These are phyloP conservation scores for Lolium rigidum DNA, from an alignment of 176 grass and related monocot species.

Conservation along the genomic window DNA sequence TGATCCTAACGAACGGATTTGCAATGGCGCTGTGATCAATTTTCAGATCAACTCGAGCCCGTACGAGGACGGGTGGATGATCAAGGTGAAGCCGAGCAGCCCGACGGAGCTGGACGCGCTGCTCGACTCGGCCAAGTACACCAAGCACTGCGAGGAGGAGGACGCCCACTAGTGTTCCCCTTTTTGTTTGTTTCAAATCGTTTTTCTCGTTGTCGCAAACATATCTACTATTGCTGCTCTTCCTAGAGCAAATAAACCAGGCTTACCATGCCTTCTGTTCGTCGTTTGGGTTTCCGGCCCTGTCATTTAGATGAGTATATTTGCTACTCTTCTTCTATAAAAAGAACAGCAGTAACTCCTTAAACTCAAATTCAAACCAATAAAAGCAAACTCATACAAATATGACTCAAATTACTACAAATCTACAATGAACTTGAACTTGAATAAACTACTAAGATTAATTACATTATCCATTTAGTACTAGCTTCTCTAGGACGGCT, in stretches of 20 bases:
- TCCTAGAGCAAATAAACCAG: not conserved
- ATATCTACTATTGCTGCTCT: not conserved
- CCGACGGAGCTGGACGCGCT: conserved; percentile 64
- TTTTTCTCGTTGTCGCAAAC: conserved; percentile 2
- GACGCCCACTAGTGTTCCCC: conserved; percentile 65
- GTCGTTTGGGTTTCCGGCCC: no score
- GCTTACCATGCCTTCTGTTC: not conserved
- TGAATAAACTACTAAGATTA: no score
- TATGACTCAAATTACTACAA: no score
- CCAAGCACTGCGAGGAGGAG: conserved; percentile 93
- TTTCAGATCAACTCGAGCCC: conserved; percentile 85
- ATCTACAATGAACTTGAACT: no score
- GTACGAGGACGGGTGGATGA: conserved; percentile 96
- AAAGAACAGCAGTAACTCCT: no score
- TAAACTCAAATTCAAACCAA: no score
- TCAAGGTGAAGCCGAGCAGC: conserved; percentile 89
- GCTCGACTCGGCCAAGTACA: conserved; percentile 77
- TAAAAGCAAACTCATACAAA: no score
- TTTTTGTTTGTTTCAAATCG: not conserved
- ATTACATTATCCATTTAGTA: no score
- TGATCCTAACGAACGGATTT: not conserved
- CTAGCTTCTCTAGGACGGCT: no score
- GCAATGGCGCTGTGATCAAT: not conserved
- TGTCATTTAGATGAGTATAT: no score
- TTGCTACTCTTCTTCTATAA: no score